These are phyloP conservation scores for Colletotrichum cereale DNA, from an alignment of 2,329 filamentous ascomycete genomes.

Conservation along the genomic window DNA sequence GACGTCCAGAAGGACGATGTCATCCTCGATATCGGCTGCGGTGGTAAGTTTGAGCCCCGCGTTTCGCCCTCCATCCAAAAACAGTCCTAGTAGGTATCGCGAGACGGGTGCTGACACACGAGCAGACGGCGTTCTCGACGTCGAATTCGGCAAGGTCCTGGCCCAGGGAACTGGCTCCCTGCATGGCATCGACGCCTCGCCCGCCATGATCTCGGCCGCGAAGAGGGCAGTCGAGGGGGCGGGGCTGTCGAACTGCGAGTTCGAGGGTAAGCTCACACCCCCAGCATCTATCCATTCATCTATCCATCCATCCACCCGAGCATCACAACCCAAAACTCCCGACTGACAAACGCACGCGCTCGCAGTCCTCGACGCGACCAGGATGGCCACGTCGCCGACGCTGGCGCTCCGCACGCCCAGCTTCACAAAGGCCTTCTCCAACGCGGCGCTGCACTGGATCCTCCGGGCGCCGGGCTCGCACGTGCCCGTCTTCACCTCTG, in stretches of 20 bases:
- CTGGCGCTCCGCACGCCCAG: slow-evolving; percentile 23
- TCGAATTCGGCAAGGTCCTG: slow-evolving; percentile 63
- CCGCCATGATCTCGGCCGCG: slow-evolving; percentile 69
- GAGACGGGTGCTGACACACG: slow-evolving; percentile 6
- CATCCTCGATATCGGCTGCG: slow-evolving; percentile 74
- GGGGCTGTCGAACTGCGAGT: slow-evolving; percentile 53
- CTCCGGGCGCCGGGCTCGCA: slow-evolving; percentile 61
- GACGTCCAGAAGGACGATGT: slow-evolving; percentile 68
- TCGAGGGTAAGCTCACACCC: slow-evolving; percentile 54
- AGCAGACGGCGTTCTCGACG: slow-evolving; percentile 69
- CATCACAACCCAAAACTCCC: neutral
- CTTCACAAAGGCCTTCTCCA: slow-evolving; percentile 73
- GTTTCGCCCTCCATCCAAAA: neutral
- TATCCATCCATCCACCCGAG: neutral
- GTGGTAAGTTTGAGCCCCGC: slow-evolving; percentile 56
- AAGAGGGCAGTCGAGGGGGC: slow-evolving; percentile 54
- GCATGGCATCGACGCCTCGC: slow-evolving; percentile 70
- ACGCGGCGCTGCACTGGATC: slow-evolving; percentile 77
- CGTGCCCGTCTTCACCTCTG: slow-evolving; percentile 64
- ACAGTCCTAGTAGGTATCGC: neutral
- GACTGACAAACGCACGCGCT: neutral
- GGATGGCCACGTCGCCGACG: slow-evolving; percentile 47
- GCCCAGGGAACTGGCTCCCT: slow-evolving; percentile 60
- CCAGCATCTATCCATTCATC: neutral
- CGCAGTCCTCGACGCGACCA: slow-evolving; percentile 61